Evolutionary conservation across 1,284 basidiomycete species (phyloP).

Genomic region (Pseudozyma flocculosa): DNA sequence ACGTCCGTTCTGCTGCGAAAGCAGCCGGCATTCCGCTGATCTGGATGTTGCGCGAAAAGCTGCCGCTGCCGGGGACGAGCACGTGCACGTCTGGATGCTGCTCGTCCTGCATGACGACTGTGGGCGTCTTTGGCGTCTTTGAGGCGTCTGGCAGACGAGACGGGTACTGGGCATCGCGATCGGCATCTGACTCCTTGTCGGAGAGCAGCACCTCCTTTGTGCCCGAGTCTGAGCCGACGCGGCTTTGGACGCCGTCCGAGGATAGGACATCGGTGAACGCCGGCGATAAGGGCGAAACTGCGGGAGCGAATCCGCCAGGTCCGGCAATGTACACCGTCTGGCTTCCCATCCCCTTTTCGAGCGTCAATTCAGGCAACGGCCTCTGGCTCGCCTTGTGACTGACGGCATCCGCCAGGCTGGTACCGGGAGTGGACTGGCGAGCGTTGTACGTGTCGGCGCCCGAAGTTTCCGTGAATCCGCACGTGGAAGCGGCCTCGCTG

Average conservation of each 20-base stretch:
- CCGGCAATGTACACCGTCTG: background rate
- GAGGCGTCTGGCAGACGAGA: background rate
- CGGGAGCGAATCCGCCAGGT: background rate
- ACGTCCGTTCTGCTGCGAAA: too few relatives aligned
- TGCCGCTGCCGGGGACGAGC: too few relatives aligned
- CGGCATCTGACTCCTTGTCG: constrained; percentile 10
- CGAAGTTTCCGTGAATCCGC: background rate
- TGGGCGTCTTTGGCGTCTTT: background rate
- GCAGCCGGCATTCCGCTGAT: background rate
- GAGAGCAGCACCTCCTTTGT: constrained; percentile 19
- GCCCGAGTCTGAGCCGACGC: constrained; percentile 7
- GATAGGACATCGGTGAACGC: background rate
- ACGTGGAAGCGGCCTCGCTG: background rate
- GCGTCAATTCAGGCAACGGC: background rate
- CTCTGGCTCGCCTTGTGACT: background rate
- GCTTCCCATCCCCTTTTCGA: background rate
- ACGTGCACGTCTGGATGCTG: constrained; percentile 5
- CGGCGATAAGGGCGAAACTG: background rate
- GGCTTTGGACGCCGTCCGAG: background rate
- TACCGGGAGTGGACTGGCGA: background rate
- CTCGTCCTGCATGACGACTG: constrained; percentile 2
- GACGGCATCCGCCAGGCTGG: background rate
- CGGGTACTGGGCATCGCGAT: constrained; percentile 4
- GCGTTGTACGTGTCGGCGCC: background rate
- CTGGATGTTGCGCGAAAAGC: background rate